Conservation (phyloP, 2,329 filamentous ascomycete genomes). For the Tolypocladium guangdongense region DNA sequence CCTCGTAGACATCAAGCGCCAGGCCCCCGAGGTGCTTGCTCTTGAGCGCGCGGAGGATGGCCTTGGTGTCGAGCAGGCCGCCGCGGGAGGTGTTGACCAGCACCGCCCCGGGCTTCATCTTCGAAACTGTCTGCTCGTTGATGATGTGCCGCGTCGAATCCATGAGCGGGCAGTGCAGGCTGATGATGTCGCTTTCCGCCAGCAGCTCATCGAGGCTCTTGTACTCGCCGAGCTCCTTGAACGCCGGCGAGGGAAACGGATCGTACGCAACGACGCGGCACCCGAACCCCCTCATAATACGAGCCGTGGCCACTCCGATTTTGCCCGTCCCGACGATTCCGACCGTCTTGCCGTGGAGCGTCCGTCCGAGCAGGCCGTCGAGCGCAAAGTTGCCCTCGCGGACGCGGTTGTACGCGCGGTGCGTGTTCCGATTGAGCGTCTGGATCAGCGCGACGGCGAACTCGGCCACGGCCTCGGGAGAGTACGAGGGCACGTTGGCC, state of each 20-base stretch:
- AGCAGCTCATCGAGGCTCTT: slow-evolving; percentile 44
- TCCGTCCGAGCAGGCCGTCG: slow-evolving; percentile 50
- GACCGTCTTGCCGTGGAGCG: slow-evolving; percentile 53
- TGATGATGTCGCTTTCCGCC: slow-evolving; percentile 47
- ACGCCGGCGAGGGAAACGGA: slow-evolving; percentile 38
- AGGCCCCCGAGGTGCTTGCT: slow-evolving; percentile 46
- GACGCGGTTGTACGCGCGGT: slow-evolving; percentile 57
- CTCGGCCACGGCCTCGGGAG: slow-evolving; percentile 59
- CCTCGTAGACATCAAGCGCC: slow-evolving; percentile 59
- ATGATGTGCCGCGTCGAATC: slow-evolving; percentile 50
- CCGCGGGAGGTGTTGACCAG: slow-evolving; percentile 61
- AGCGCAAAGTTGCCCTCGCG: slow-evolving; percentile 59
- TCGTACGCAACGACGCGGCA: slow-evolving; percentile 53
- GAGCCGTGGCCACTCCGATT: slow-evolving; percentile 51
- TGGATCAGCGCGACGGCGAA: slow-evolving; percentile 57
- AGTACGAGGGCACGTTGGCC: slow-evolving; percentile 57
- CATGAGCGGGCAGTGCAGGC: slow-evolving; percentile 55
- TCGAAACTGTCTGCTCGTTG: slow-evolving; percentile 36
- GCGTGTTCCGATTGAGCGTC: slow-evolving; percentile 56
- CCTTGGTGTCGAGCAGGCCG: slow-evolving; percentile 48
- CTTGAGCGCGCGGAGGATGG: slow-evolving; percentile 52
- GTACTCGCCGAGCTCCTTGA: slow-evolving; percentile 40
- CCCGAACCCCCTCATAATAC: slow-evolving; percentile 54
- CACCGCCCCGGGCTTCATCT: slow-evolving; percentile 49
- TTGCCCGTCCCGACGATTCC: slow-evolving; percentile 54